These are phyloP conservation scores for Fusarium sp. DNA, from an alignment of 2,329 filamentous ascomycete genomes.

Conservation along the genomic window DNA sequence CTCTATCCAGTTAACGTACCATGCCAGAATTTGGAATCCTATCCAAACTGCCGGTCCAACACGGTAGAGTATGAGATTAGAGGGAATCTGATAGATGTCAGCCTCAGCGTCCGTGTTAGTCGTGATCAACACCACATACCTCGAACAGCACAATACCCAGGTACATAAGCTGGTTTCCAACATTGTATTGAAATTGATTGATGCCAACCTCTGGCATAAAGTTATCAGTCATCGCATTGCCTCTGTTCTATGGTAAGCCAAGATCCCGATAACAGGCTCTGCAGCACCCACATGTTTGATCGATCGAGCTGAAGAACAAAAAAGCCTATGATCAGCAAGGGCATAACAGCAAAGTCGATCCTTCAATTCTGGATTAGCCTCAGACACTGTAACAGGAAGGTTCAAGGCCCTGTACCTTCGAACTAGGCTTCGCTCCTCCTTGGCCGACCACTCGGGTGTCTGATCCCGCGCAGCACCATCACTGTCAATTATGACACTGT, in stretches of 20 bases:
- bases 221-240: background rate
- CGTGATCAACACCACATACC: background rate
- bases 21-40: background rate
- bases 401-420: background rate
- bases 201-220: background rate
- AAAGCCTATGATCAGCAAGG: background rate
- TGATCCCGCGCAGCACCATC: background rate
- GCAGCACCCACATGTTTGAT: background rate
- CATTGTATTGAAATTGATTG: background rate
- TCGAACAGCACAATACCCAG: background rate
- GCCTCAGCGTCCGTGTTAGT: background rate
- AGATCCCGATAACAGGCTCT: background rate
- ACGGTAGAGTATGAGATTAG: background rate
- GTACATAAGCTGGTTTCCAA: background rate
- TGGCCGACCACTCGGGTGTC: background rate
- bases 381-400: background rate
- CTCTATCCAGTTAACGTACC: background rate
- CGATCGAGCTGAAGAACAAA: background rate
- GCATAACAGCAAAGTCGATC: background rate
- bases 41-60: background rate
- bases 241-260: background rate
- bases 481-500: background rate
- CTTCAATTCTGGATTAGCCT: background rate
- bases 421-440: background rate
- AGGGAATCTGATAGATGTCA: background rate